phyloP scores from a whole-genome alignment of 257 asterid species.

The Nyctanthes arbortristis region DNA sequence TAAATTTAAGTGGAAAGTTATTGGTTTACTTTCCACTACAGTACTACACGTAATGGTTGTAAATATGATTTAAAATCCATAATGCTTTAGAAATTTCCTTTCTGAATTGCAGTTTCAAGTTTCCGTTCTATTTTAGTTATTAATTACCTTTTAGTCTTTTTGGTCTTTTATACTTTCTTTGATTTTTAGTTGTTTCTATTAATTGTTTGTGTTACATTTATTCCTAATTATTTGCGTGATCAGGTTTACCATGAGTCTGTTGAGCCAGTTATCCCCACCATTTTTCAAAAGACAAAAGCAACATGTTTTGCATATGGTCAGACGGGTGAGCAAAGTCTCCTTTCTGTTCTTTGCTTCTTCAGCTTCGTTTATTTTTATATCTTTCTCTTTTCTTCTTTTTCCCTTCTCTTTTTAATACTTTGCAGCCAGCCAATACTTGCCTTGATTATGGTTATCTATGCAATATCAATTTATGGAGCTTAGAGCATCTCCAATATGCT shows the following conservation, averaged over 20 bases:
- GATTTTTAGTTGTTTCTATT: constrained; percentile 11
- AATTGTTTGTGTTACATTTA: constrained; percentile 19
- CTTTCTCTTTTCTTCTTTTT: too few species aligned
- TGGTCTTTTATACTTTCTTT: background rate
- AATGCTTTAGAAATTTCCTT: background rate
- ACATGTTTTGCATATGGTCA: constrained; percentile 98
- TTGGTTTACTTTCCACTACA: constrained; percentile 13
- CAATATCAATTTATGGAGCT: background rate
- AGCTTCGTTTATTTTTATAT: constrained; percentile 9
- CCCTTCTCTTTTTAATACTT: too few species aligned
- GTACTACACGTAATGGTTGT: background rate
- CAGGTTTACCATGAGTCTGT: constrained; percentile 92
- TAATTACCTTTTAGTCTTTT: constrained; percentile 1
- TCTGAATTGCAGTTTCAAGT: background rate
- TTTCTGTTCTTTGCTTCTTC: constrained; percentile 15
- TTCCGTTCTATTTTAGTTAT: constrained; percentile 8
- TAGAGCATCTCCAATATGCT: too few species aligned
- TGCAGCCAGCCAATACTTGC: background rate
- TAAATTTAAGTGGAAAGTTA: constrained; percentile 1
- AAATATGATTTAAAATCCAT: background rate
- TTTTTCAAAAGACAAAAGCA: constrained; percentile 97
- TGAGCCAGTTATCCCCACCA: constrained; percentile 92
- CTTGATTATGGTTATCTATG: background rate
- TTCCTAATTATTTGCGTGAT: constrained; percentile 20
- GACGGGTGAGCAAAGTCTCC: constrained; percentile 60